Evolutionary conservation across 2,329 filamentous ascomycete genomes (phyloP).

Genomic region (Xylariaceae sp.): DNA sequence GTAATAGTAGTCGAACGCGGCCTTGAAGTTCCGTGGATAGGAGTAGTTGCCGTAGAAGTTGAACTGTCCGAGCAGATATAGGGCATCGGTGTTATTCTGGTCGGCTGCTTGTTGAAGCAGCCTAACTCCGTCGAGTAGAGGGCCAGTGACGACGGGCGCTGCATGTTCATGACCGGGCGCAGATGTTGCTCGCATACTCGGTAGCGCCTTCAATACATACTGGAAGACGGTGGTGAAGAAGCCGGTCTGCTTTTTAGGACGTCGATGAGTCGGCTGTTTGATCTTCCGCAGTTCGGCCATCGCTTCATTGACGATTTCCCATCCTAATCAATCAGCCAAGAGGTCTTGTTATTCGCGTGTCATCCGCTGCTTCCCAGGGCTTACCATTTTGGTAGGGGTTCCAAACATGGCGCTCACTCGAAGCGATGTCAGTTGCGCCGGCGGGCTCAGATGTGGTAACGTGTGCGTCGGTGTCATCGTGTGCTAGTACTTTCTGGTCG

Average conservation of each 20-base stretch:
- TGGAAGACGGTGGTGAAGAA: conserved; percentile 40
- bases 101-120: conserved; percentile 48
- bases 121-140: conserved; percentile 45
- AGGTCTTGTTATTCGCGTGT: not conserved
- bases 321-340: conserved; percentile 33
- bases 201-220: conserved; percentile 44
- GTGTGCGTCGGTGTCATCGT: conserved; percentile 17
- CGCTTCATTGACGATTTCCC: conserved; percentile 49
- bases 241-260: conserved; percentile 39
- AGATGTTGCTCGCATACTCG: conserved; percentile 43
- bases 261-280: conserved; percentile 39
- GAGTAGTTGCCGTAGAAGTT: conserved; percentile 96
- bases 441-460: conserved; percentile 20
- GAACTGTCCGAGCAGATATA: conserved; percentile 86
- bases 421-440: conserved; percentile 23
- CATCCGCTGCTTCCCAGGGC: conserved; percentile 1
- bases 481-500: conserved; percentile 28
- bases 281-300: conserved; percentile 46
- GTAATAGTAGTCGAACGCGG: conserved; percentile 77
- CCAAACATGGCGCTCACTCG: conserved; percentile 25
- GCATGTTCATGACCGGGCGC: conserved; percentile 36
- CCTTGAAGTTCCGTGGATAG: conserved; percentile 72
- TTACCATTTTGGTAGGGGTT: conserved; percentile 31
- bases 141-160: conserved; percentile 35
- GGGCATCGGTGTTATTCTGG: conserved; percentile 69